Evolutionary conservation across 2,329 filamentous ascomycete genomes (phyloP).

Genomic region (Leptographium procerum): DNA sequence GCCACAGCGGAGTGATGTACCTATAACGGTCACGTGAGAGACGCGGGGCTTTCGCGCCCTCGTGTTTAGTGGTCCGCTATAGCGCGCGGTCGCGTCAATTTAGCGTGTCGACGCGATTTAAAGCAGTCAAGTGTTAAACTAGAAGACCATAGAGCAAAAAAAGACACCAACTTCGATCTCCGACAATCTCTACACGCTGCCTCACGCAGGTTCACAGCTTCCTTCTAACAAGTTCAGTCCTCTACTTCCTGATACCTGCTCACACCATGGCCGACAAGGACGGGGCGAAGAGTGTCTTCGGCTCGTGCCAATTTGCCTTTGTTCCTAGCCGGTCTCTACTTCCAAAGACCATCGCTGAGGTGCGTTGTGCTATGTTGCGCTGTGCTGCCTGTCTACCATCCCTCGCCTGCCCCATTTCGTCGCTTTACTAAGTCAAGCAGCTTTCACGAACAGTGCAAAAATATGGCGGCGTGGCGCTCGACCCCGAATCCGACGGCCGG

Average conservation of each 20-base stretch:
- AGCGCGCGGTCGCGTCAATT: neutral
- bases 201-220: neutral
- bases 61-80: constrained; percentile 3
- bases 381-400: neutral
- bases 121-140: neutral
- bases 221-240: neutral
- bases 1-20: too few relatives aligned
- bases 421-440: constrained; percentile 17
- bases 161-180: neutral
- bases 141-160: neutral
- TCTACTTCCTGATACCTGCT: neutral
- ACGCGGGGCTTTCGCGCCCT: constrained; percentile 13
- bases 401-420: neutral
- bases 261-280: constrained; percentile 12
- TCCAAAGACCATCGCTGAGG: constrained; percentile 29
- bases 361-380: constrained; percentile 12
- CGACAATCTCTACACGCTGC: neutral
- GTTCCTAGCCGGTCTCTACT: constrained; percentile 30
- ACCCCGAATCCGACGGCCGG: constrained; percentile 35
- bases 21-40: constrained; percentile 10
- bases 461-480: constrained; percentile 39
- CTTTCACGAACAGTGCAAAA: constrained; percentile 30
- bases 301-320: constrained; percentile 33
- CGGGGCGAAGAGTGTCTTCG: constrained; percentile 27
- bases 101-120: neutral